A percentile compares a stretch with the other conserved stretches of the same genome.
phyloP scores from a whole-genome alignment of 2,329 filamentous ascomycete genomes.

The Sporothrix luriei region DNA sequence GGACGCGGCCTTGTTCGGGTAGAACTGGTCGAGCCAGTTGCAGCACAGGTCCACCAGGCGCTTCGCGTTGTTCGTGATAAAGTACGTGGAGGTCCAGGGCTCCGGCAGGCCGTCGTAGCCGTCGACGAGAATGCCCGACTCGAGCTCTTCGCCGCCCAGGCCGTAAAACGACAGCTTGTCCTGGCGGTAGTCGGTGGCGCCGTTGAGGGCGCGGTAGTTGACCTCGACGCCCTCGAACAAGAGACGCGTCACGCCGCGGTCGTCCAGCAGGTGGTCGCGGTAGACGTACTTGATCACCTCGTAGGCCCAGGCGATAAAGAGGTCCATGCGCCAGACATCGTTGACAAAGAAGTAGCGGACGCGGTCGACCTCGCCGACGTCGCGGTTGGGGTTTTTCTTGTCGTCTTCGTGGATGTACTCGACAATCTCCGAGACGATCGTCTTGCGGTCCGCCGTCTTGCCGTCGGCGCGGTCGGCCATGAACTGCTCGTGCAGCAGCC shows the following conservation, averaged over 20 bases:
- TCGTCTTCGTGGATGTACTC: constrained; percentile 75
- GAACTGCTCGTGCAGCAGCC: constrained; percentile 76
- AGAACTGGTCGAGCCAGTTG: constrained; percentile 57
- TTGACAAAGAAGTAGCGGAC: constrained; percentile 86
- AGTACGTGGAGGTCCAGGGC: constrained; percentile 80
- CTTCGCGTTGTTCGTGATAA: constrained; percentile 63
- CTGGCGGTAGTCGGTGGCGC: constrained; percentile 70
- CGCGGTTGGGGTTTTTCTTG: constrained; percentile 66
- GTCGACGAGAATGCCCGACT: constrained; percentile 63
- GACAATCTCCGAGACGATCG: constrained; percentile 73
- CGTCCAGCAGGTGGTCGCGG: constrained; percentile 61
- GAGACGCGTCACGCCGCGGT: constrained; percentile 56
- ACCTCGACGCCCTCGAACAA: constrained; percentile 68
- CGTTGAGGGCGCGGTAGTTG: constrained; percentile 69
- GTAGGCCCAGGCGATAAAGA: constrained; percentile 77
- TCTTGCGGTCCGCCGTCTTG: constrained; percentile 62
- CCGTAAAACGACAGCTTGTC: constrained; percentile 73
- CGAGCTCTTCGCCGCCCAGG: constrained; percentile 66
- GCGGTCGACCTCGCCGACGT: constrained; percentile 71
- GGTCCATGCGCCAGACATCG: constrained; percentile 70
- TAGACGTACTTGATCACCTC: constrained; percentile 74
- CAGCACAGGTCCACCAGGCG: constrained; percentile 61
- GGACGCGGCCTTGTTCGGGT: constrained; percentile 38
- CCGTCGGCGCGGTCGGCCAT: constrained; percentile 56
- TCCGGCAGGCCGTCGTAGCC: constrained; percentile 72